Evolutionary conservation across 2,329 filamentous ascomycete species (phyloP), one percentile per base, ranked within the genome.

Genomic region (Paramyrothecium sp.): DNA sequence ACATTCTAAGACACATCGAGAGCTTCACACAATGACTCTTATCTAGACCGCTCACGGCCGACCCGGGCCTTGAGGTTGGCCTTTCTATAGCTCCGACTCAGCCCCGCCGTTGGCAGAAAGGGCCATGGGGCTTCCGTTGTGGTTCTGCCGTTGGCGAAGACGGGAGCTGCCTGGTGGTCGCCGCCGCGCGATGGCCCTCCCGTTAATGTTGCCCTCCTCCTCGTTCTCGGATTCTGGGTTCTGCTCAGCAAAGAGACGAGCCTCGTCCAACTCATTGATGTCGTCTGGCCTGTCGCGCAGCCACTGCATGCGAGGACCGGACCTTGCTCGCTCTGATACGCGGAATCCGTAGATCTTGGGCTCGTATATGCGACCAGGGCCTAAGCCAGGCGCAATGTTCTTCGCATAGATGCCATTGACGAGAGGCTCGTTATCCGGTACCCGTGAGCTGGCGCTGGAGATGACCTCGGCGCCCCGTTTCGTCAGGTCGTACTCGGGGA

Each of bases 281-380:
- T 97, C 86, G 16, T 81, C 80, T 0, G 95, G 95, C 70, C 92
- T 89, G 74, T 89, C 88, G 64, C 95, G 87, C 66, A 99, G 78
- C 95, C 95, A 99, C 71, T 93, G 92, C 95, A 99, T 99, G 60
- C 95, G 85, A 13, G 95, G 95, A 0, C 95, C 95, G 22, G 91
- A 92, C 64, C 90, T 87, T 47, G 95, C 91, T 57, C 93, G 83
- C 74, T 98, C 95, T 19, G 91, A 94, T 21, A 99, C 95, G 60
- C 90, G 86, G 79, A 99, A 99, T 26, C 95, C 95, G 75, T 98
- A 99, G 71, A 99, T 98, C 64, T 89, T 90, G 58, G 95, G 92
- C 71, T 97, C 92, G 75, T 98, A 98, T 67, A 97, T 91, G 72
- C 88, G 92, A 58, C 87, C 86, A 52, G 79, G 79, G 12, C 95